Conservation (phyloP, 1,139 yeast genomes). For the Sugiyamaella paludigena region DNA sequence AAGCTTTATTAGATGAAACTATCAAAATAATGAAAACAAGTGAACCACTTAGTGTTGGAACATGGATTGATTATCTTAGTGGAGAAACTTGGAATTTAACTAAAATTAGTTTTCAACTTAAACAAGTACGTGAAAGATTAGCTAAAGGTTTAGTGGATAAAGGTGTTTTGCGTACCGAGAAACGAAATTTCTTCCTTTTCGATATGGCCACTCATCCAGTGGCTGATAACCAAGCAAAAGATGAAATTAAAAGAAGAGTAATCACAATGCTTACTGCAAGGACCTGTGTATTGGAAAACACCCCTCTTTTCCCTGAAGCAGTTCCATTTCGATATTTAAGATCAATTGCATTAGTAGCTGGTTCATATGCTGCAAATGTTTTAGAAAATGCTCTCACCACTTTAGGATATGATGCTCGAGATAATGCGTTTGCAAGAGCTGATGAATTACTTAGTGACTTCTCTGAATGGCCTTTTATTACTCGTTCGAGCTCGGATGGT, state of each 20-base stretch:
- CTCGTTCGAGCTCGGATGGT: slow-evolving; percentile 51
- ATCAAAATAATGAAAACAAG: slow-evolving; percentile 84
- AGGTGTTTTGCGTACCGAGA: slow-evolving; percentile 94
- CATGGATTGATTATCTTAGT: slow-evolving; percentile 91
- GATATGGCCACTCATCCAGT: slow-evolving; percentile 99
- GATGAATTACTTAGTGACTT: slow-evolving; percentile 83
- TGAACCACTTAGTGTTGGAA: slow-evolving; percentile 76
- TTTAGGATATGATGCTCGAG: slow-evolving; percentile 84
- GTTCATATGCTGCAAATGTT: slow-evolving; percentile 94
- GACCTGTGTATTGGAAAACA: slow-evolving; percentile 49
- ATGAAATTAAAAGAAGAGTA: slow-evolving; percentile 68
- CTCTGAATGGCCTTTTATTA: slow-evolving; percentile 81
- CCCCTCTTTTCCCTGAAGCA: slow-evolving; percentile 64
- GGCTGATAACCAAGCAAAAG: slow-evolving; percentile 81
- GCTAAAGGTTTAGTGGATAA: slow-evolving; percentile 97
- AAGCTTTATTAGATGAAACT: slow-evolving; percentile 90
- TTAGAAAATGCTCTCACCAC: slow-evolving; percentile 82
- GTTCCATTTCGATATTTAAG: slow-evolving; percentile 72
- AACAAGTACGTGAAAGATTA: slow-evolving; percentile 93
- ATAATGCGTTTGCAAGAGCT: slow-evolving; percentile 88
- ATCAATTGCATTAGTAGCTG: slow-evolving; percentile 78
- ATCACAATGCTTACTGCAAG: slow-evolving; percentile 68
- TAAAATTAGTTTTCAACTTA: slow-evolving; percentile 91
- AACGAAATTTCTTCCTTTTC: slow-evolving; percentile 87
- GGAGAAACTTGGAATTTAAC: slow-evolving; percentile 97